Conservation (phyloP, 305 asterid genomes). For the Fraxinus ornus region DNA sequence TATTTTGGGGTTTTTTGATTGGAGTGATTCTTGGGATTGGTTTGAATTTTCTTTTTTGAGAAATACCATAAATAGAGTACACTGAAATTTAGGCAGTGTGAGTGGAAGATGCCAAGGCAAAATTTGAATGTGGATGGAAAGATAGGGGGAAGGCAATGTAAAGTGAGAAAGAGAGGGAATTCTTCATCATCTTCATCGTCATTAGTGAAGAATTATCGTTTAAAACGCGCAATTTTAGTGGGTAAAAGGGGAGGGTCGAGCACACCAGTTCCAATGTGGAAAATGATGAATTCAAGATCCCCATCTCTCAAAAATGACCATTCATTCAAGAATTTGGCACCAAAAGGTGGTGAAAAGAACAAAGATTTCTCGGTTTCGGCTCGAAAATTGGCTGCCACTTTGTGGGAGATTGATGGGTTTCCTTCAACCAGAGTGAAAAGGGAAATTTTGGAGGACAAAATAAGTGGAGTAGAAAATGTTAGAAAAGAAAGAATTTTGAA, state of each 20-base stretch:
- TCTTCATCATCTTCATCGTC: conserved; percentile 85
- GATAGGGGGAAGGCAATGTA: conserved; percentile 55
- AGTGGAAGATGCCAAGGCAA: conserved; percentile 52
- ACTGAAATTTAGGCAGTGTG: conserved; percentile 5
- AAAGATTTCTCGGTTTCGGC: conserved; percentile 63
- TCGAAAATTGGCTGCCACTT: conserved; percentile 65
- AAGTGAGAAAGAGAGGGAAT: conserved; percentile 79
- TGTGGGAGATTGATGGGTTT: conserved; percentile 72
- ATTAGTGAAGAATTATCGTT: conserved; percentile 51
- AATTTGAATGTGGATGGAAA: conserved; percentile 51
- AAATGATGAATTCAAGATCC: conserved; percentile 59
- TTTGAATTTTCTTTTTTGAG: not conserved
- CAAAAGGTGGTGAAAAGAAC: conserved; percentile 41
- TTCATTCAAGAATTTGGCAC: conserved; percentile 46
- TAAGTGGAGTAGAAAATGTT: conserved; percentile 40
- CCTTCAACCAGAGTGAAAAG: conserved; percentile 47
- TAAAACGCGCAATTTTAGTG: conserved; percentile 70
- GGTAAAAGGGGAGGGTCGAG: conserved; percentile 76
- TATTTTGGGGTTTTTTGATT: conserved; percentile 27
- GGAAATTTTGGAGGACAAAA: conserved; percentile 40
- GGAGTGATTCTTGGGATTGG: conserved; percentile 39
- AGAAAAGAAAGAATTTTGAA: conserved; percentile 40
- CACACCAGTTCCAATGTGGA: conserved; percentile 85
- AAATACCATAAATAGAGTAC: not conserved
- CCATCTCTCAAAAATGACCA: conserved; percentile 49